Evolutionary conservation across 2,329 filamentous ascomycete genomes (phyloP).

Genomic region (Ciborinia camelliae): DNA sequence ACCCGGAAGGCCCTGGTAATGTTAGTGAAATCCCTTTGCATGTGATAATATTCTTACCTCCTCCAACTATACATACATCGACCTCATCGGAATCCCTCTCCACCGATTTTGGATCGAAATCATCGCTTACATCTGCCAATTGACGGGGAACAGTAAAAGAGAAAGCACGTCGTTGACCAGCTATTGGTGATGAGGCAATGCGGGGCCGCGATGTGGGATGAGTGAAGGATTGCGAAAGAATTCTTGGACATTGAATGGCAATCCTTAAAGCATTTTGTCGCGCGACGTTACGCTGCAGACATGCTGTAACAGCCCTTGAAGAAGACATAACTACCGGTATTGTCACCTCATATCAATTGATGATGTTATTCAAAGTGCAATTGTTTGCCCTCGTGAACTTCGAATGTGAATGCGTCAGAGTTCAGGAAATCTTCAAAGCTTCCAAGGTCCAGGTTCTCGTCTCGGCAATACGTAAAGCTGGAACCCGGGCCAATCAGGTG

Average conservation of each 20-base stretch:
- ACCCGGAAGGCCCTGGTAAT: conserved; percentile 71
- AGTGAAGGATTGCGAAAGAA: conserved; percentile 24
- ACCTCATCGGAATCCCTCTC: conserved; percentile 92
- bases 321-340: conserved; percentile 29
- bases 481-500: conserved; percentile 22
- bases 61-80: conserved; percentile 94
- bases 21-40: conserved; percentile 21
- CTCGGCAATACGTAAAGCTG: conserved; percentile 13
- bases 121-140: conserved; percentile 48
- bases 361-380: conserved; percentile 12
- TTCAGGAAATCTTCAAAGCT: conserved; percentile 12
- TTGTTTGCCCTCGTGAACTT: neutral
- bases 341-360: conserved; percentile 33
- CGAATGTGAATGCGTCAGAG: neutral
- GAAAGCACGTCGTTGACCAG: conserved; percentile 41
- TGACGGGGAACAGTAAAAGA: conserved; percentile 43
- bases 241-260: conserved; percentile 22
- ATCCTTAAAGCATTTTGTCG: conserved; percentile 24
- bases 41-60: conserved; percentile 50
- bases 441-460: no score
- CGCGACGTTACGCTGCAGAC: conserved; percentile 31
- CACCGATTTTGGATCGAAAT: conserved; percentile 63
- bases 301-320: conserved; percentile 31
- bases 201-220: conserved; percentile 27
- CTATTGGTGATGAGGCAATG: conserved; percentile 20